Evolutionary conservation across 768 basidiomycete species (phyloP), one percentile per base, ranked within the genome.

Genomic region (Hygrophoropsis aurantiaca): DNA sequence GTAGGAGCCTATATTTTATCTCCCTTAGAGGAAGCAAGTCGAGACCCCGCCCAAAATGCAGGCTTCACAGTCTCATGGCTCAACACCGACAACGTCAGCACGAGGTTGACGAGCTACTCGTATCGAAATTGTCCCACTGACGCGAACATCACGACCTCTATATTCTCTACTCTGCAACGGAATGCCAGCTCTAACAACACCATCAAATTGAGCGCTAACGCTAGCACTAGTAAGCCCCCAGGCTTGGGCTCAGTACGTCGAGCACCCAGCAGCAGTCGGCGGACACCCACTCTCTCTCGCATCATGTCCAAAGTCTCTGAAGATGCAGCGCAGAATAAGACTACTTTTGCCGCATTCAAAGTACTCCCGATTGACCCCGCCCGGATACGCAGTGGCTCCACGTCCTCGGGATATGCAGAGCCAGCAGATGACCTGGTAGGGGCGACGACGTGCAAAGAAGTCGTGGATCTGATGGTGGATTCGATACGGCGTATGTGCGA

Each of bases 1-100:
- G 4, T 45, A 94, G 94, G 94, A n/a, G 84, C 90, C 37, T 99
- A 98, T 62, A 97, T 98, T 50, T 69, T 97, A 34, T 97, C 94
- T 1, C 85, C 94, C 2, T 74, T 98, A 2, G 92, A 97, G 67
- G 92, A 95, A 64, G 84, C 90, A 0, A 92, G 90, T 55, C 82
- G 94, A 13, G 91, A 97, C 63, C 81, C 87, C 0, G 61, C 74
- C 16, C 91, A 97, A 69, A 97, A 97, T 60, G 85, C 85, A 35
- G 95, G 97, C 1, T 91, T 98, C 62, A 65, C 83, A 3, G 64
- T 98, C 40, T 77, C 79, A n/a, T 99, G 90, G 85, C 74, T 79
- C 32, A 81, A 81, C 37, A 71, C 78, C 1, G 74, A 84, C 51
- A 83, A 89, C 60, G 77, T 82, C 47, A 62, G 54, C 49, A 90